phyloP scores from a whole-genome alignment of 148 eudicot species.

The Rhododendron vialii region DNA sequence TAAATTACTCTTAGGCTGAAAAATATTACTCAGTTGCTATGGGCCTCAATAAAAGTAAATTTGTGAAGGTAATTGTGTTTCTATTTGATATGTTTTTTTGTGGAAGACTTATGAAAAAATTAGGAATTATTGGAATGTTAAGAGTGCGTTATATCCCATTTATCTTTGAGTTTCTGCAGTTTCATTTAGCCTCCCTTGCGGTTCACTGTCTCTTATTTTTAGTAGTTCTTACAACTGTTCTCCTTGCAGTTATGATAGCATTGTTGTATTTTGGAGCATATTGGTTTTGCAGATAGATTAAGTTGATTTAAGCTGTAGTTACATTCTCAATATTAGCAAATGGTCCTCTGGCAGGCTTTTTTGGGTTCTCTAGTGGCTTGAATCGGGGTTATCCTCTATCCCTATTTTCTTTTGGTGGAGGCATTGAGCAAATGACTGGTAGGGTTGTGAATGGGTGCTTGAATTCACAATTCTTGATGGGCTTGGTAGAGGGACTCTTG shows the following conservation, averaged over 20 bases:
- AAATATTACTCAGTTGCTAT: neutral
- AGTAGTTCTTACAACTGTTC: neutral
- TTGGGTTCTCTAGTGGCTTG: neutral
- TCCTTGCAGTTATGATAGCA: neutral
- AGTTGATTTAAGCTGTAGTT: neutral
- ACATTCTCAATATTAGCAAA: neutral
- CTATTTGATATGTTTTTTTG: constrained; percentile 1
- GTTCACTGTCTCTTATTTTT: neutral
- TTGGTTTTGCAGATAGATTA: neutral
- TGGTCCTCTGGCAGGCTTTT: neutral
- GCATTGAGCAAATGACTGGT: neutral
- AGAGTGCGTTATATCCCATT: neutral
- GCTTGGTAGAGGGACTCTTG: neutral
- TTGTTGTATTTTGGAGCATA: neutral
- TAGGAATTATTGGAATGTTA: neutral
- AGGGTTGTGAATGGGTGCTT: neutral
- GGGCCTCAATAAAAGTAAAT: neutral
- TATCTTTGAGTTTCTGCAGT: neutral
- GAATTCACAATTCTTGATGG: neutral
- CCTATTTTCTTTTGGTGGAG: neutral
- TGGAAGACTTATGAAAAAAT: neutral
- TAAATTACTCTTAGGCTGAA: neutral
- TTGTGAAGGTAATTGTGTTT: neutral
- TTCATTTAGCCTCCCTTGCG: neutral
- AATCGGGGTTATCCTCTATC: neutral